These are phyloP conservation scores for Globisporangium mamillatum DNA, from an alignment of 352 stramenopile species.

Conservation along the genomic window DNA sequence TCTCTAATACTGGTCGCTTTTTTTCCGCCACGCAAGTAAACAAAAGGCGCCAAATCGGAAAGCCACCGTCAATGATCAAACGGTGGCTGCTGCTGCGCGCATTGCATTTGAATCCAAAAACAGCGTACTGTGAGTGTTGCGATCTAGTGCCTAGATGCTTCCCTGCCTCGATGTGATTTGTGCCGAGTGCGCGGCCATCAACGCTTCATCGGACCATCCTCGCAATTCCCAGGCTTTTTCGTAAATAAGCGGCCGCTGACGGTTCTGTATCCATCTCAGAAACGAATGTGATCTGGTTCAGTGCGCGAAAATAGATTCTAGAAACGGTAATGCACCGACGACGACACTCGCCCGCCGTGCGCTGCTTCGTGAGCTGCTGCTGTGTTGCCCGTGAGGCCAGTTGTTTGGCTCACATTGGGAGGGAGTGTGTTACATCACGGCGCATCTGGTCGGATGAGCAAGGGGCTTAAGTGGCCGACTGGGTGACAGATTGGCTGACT, in stretches of 20 bases:
- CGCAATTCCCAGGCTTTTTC: not conserved
- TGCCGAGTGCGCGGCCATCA: not conserved
- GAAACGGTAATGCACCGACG: not conserved
- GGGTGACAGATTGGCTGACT: not conserved
- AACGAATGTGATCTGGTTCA: not conserved
- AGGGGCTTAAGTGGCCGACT: not conserved
- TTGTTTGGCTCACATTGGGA: not conserved
- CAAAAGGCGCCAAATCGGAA: not conserved
- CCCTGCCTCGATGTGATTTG: too few relatives aligned
- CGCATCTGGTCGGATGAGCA: not conserved
- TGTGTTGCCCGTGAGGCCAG: too few relatives aligned
- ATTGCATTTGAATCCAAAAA: too few relatives aligned
- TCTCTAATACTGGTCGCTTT: too few relatives aligned
- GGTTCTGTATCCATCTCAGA: slow-evolving; percentile 2
- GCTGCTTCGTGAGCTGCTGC: not conserved
- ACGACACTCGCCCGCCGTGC: not conserved
- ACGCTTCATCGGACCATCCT: not conserved
- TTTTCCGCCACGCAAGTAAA: not conserved
- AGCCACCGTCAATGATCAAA: not conserved
- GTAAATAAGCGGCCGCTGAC: not conserved
- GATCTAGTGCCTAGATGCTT: too few relatives aligned
- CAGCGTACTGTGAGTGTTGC: too few relatives aligned
- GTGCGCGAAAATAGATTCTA: not conserved
- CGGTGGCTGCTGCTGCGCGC: too few relatives aligned
- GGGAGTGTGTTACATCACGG: not conserved